Evolutionary conservation across 768 basidiomycete genomes (phyloP).

Genomic region (Calocybe indica): DNA sequence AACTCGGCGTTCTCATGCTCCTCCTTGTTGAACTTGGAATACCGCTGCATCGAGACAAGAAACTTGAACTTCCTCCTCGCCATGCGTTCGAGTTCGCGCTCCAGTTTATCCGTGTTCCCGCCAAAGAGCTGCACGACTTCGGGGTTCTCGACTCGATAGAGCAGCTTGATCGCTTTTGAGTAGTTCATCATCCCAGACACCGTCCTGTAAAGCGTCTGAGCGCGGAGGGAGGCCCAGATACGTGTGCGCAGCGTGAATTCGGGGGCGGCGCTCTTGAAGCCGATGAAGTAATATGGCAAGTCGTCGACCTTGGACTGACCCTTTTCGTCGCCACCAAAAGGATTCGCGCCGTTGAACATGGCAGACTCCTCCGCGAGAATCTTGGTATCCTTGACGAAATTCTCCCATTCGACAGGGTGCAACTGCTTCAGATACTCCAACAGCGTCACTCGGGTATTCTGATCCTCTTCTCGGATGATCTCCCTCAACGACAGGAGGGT

Average conservation of each 20-base stretch:
- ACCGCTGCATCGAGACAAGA: slow-evolving; percentile 98
- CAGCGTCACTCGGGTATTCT: slow-evolving; percentile 93
- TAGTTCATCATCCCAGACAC: slow-evolving; percentile 99
- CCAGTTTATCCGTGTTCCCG: slow-evolving; percentile 95
- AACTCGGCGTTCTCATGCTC: slow-evolving; percentile 99
- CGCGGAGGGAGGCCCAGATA: slow-evolving; percentile 98
- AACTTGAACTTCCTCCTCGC: slow-evolving; percentile 98
- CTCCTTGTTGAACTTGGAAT: slow-evolving; percentile 99
- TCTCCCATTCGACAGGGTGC: slow-evolving; percentile 98
- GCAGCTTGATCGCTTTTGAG: slow-evolving; percentile 96
- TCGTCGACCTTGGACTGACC: slow-evolving; percentile 81
- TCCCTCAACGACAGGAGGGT: slow-evolving; percentile 94
- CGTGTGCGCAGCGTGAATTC: slow-evolving; percentile 98
- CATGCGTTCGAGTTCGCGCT: slow-evolving; percentile 96
- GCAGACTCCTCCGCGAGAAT: slow-evolving; percentile 95
- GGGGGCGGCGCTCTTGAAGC: slow-evolving; percentile 97
- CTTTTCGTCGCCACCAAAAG: slow-evolving; percentile 73
- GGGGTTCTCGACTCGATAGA: slow-evolving; percentile 99
- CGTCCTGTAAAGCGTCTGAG: slow-evolving; percentile 97
- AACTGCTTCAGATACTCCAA: slow-evolving; percentile 98
- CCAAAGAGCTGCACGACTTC: slow-evolving; percentile 97
- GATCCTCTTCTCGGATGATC: slow-evolving; percentile 98
- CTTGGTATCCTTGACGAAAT: slow-evolving; percentile 99
- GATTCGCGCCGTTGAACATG: slow-evolving; percentile 73
- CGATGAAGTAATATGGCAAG: slow-evolving; percentile 96